Percentiles rank a stretch among this genome's conserved stretches.
These are phyloP conservation scores for Kwoniella heveanensis DNA, from an alignment of 768 basidiomycete species.

Conservation along the genomic window DNA sequence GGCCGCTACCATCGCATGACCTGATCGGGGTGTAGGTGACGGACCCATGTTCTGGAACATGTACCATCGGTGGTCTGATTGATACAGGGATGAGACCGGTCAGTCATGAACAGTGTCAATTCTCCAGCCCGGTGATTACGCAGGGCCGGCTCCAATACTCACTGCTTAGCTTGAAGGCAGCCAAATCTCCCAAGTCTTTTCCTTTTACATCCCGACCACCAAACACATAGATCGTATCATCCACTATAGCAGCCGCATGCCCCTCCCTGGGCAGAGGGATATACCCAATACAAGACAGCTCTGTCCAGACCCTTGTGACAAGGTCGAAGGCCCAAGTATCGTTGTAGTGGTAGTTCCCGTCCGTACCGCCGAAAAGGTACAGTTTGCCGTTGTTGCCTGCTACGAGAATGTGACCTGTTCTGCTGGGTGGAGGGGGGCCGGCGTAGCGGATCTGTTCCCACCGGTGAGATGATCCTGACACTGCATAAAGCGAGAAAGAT, in stretches of 20 bases:
- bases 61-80: slow-evolving; percentile 91
- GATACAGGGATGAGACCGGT: too few species aligned
- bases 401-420: slow-evolving; percentile 90
- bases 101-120: slow-evolving; percentile 70
- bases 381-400: slow-evolving; percentile 74
- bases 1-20: slow-evolving; percentile 96
- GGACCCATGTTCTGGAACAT: slow-evolving; percentile 99
- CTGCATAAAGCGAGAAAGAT: slow-evolving; percentile 1
- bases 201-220: slow-evolving; percentile 97
- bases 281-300: slow-evolving; percentile 92
- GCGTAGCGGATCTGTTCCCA: slow-evolving; percentile 75
- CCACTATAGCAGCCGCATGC: slow-evolving; percentile 92
- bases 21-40: slow-evolving; percentile 84
- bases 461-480: slow-evolving; percentile 73
- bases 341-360: slow-evolving; percentile 98
- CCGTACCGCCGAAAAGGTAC: slow-evolving; percentile 95
- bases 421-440: slow-evolving; percentile 66
- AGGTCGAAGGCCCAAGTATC: slow-evolving; percentile 96
- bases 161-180: slow-evolving; percentile 98
- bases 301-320: slow-evolving; percentile 77
- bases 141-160: slow-evolving; percentile 59
- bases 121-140: too few species aligned
- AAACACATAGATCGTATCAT: slow-evolving; percentile 96
- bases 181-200: slow-evolving; percentile 88
- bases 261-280: slow-evolving; percentile 95